These are phyloP conservation scores for Agrocybe chaxingu DNA, from an alignment of 768 basidiomycete genomes.

Conservation along the genomic window DNA sequence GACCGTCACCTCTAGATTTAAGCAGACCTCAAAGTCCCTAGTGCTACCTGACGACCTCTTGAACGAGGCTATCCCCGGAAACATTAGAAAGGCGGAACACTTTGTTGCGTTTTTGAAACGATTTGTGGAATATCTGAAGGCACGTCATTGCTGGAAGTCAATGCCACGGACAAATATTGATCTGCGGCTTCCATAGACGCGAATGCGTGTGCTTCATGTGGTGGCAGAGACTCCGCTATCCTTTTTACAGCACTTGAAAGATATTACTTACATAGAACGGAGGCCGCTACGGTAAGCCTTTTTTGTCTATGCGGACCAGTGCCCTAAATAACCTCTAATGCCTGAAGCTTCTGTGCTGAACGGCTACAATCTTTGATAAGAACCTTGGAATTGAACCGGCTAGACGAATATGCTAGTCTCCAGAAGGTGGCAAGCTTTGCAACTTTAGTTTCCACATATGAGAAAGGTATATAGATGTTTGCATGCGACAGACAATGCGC, in stretches of 20 bases:
- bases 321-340: neutral
- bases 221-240: conserved; percentile 97
- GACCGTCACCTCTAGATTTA: neutral
- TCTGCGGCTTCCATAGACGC: conserved; percentile 53
- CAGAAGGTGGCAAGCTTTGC: conserved; percentile 97
- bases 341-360: conserved; percentile 88
- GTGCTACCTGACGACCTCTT: conserved; percentile 93
- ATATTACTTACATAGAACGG: conserved; percentile 97
- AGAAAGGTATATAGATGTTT: conserved; percentile 63
- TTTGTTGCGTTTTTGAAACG: conserved; percentile 98
- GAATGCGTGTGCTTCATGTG: conserved; percentile 99
- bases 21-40: conserved; percentile 23
- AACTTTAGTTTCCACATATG: conserved; percentile 95
- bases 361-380: conserved; percentile 91
- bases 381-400: conserved; percentile 81
- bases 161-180: neutral
- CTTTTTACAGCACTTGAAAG: conserved; percentile 96
- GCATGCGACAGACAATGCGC: neutral
- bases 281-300: conserved; percentile 76
- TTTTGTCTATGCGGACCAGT: neutral
- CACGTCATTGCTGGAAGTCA: conserved; percentile 22
- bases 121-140: conserved; percentile 98
- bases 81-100: conserved; percentile 98
- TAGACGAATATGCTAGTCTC: conserved; percentile 89
- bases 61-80: conserved; percentile 94